Evolutionary conservation across 1,284 basidiomycete species (phyloP).

Genomic region (Takashimella koratensis): DNA sequence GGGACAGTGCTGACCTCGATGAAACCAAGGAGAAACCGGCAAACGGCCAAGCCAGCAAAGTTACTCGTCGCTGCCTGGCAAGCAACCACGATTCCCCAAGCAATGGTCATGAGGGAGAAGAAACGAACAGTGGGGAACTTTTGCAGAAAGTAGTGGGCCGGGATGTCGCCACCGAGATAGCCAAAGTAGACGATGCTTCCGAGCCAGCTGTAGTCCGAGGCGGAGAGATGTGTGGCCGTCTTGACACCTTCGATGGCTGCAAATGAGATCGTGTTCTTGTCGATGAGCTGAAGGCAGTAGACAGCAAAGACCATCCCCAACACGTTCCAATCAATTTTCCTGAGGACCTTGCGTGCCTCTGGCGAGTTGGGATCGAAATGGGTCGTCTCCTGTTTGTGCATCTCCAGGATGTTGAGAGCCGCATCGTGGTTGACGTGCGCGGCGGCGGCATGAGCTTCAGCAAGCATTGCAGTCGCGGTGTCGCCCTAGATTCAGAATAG

Average conservation of each 20-base stretch:
- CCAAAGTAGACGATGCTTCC: slow-evolving; percentile 28
- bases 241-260: neutral
- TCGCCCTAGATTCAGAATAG: too few relatives aligned
- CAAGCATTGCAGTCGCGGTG: neutral
- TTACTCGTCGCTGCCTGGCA: slow-evolving; percentile 5
- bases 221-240: slow-evolving; percentile 14
- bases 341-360: neutral
- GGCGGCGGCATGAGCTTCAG: neutral
- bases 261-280: neutral
- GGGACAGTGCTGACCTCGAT: slow-evolving; percentile 12
- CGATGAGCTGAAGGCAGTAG: neutral
- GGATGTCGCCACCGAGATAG: slow-evolving; percentile 19
- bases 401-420: neutral
- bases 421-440: neutral
- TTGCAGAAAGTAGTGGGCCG: slow-evolving; percentile 8
- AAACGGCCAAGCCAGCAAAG: slow-evolving; percentile 7
- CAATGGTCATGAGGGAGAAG: slow-evolving; percentile 5
- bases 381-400: neutral
- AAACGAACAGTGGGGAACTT: slow-evolving; percentile 6
- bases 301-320: neutral
- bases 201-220: slow-evolving; percentile 32
- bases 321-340: neutral
- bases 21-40: slow-evolving; percentile 10
- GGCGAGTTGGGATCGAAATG: neutral
- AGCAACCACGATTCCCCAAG: slow-evolving; percentile 8